Evolutionary conservation across 2,329 filamentous ascomycete genomes (phyloP).

Genomic region (Colletotrichum spinosum): DNA sequence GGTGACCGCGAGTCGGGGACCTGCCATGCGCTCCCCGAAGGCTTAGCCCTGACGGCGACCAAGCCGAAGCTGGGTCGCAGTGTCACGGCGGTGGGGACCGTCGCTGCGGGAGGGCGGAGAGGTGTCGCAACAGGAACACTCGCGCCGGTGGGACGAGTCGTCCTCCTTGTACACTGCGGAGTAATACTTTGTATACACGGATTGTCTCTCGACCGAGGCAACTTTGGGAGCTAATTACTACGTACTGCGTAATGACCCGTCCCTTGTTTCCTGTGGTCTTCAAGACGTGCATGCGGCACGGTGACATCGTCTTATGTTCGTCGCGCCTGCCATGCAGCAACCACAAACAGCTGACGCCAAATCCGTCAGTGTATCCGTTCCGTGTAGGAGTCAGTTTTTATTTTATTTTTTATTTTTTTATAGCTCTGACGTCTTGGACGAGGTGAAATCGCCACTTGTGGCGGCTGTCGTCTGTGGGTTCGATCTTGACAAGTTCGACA

Average conservation of each 20-base stretch:
- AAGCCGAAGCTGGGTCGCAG: constrained; percentile 19
- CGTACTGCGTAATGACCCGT: not conserved
- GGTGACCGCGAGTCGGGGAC: constrained; percentile 10
- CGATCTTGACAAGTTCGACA: constrained; percentile 26
- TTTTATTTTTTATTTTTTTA: too few species aligned
- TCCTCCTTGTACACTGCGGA: not conserved
- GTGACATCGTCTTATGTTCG: constrained; percentile 24
- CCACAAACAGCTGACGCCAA: constrained; percentile 16
- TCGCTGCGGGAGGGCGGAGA: constrained; percentile 29
- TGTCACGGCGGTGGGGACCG: constrained; percentile 22
- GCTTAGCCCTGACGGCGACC: constrained; percentile 13
- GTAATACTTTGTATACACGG: not conserved
- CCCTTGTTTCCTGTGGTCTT: constrained; percentile 16
- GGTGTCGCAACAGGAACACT: constrained; percentile 21
- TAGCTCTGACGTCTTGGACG: constrained; percentile 10
- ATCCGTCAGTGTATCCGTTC: constrained; percentile 22
- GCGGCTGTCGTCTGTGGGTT: constrained; percentile 12
- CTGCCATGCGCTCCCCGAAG: not conserved
- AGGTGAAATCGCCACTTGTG: constrained; percentile 5
- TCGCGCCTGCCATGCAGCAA: not conserved
- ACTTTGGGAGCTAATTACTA: not conserved
- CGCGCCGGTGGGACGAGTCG: constrained; percentile 5
- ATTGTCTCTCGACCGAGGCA: not conserved
- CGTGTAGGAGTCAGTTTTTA: constrained; percentile 13
- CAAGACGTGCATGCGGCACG: constrained; percentile 12